Evolutionary conservation across 768 basidiomycete genomes (phyloP).

Genomic region (Harrya chromipes): DNA sequence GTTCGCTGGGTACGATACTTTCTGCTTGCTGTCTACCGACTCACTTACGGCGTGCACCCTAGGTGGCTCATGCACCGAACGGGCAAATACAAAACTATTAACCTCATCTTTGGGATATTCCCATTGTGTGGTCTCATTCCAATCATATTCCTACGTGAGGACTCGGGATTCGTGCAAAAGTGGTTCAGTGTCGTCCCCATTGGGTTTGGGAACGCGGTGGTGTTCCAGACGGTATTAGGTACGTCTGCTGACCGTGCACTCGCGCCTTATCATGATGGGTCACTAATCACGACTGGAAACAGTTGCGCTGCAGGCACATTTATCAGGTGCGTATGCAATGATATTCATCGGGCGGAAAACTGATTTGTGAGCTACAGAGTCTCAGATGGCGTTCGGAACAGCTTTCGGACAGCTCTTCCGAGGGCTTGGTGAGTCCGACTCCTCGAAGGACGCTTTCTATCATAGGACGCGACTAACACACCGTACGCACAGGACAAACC

Average conservation of each 20-base stretch:
- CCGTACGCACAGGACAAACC: slow-evolving; percentile 12
- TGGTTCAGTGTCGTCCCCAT: slow-evolving; percentile 21
- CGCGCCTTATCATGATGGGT: neutral
- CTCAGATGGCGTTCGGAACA: slow-evolving; percentile 21
- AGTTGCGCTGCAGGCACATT: slow-evolving; percentile 7
- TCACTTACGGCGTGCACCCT: neutral
- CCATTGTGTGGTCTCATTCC: slow-evolving; percentile 44
- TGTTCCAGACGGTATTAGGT: slow-evolving; percentile 19
- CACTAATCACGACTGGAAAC: neutral
- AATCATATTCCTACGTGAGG: slow-evolving; percentile 28
- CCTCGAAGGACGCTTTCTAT: no score
- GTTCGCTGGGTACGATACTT: slow-evolving; percentile 41
- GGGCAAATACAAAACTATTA: slow-evolving; percentile 48
- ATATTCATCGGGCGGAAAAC: no score
- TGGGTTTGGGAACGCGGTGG: slow-evolving; percentile 18
- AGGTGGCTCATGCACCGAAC: slow-evolving; percentile 50
- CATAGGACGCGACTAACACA: no score
- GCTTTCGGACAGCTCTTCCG: slow-evolving; percentile 24
- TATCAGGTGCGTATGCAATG: neutral
- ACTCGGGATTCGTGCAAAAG: slow-evolving; percentile 20
- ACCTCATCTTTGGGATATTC: slow-evolving; percentile 45
- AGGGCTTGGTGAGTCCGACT: slow-evolving; percentile 14
- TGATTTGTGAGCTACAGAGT: slow-evolving; percentile 4
- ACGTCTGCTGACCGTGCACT: neutral
- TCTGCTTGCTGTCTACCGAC: neutral